Percentiles rank a stretch among this genome's conserved stretches.
Conservation (phyloP, 306 rosid genomes). For the Corylus americana region DNA sequence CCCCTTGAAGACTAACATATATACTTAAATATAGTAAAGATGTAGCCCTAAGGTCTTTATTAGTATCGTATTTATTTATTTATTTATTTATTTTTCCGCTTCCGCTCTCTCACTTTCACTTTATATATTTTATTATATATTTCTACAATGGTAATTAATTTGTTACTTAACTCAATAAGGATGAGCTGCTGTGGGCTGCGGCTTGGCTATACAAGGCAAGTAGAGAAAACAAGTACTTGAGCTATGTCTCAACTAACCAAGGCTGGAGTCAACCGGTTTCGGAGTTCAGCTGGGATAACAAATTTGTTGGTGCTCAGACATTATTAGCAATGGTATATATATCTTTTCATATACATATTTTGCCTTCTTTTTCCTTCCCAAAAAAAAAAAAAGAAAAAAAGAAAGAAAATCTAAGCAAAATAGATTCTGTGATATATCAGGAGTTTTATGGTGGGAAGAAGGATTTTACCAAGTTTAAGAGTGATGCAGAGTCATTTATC, state of each 20-base stretch:
- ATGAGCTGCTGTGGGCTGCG: slow-evolving; percentile 88
- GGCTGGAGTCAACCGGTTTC: slow-evolving; percentile 66
- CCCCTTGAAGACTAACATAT: too few species aligned
- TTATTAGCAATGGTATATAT: slow-evolving; percentile 54
- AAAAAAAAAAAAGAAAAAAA: neutral
- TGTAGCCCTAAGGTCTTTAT: too few species aligned
- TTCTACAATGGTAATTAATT: too few species aligned
- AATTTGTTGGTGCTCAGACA: slow-evolving; percentile 80
- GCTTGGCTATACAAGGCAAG: slow-evolving; percentile 78
- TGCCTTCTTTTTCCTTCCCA: neutral
- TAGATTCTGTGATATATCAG: slow-evolving; percentile 26
- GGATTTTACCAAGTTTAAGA: slow-evolving; percentile 53
- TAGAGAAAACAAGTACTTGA: slow-evolving; percentile 55
- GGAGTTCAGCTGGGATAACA: slow-evolving; percentile 94
- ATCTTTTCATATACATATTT: too few species aligned
- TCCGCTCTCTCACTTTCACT: too few species aligned
- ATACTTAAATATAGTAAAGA: too few species aligned
- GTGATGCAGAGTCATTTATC: slow-evolving; percentile 59
- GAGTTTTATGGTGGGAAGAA: slow-evolving; percentile 64
- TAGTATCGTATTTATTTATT: too few species aligned
- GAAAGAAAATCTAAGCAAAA: neutral
- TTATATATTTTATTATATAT: too few species aligned
- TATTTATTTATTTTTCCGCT: neutral
- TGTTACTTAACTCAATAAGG: slow-evolving; percentile 38
- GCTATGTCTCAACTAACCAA: slow-evolving; percentile 55